Conservation (phyloP, 805 yeast genomes). For the Pichia cabralensis region DNA sequence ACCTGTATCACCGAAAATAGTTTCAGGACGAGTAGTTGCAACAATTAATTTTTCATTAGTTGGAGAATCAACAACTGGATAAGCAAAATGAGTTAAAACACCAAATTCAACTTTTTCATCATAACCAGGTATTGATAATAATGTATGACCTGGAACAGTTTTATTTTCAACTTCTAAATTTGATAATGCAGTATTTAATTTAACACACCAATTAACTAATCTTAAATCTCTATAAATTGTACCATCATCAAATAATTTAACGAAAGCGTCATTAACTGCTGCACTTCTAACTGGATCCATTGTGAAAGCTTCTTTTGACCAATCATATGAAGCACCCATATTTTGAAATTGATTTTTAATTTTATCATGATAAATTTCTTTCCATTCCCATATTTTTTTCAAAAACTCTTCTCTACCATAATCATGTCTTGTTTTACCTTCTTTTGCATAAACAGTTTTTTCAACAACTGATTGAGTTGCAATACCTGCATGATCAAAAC, state of each 20-base stretch:
- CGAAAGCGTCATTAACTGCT: conserved; percentile 87
- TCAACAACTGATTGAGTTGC: conserved; percentile 98
- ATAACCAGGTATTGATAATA: conserved; percentile 80
- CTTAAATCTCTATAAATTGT: conserved; percentile 89
- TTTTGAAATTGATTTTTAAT: conserved; percentile 77
- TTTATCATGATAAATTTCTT: conserved; percentile 79
- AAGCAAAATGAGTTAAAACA: conserved; percentile 91
- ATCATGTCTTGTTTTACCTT: conserved; percentile 87
- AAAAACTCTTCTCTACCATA: conserved; percentile 86
- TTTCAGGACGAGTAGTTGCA: conserved; percentile 99
- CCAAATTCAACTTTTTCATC: conserved; percentile 90
- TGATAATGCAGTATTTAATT: conserved; percentile 88
- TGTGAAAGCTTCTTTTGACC: conserved; percentile 93
- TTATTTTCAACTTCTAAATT: conserved; percentile 95
- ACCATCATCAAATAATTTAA: conserved; percentile 87
- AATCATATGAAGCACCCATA: conserved; percentile 95
- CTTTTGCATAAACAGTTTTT: conserved; percentile 84
- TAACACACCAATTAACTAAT: conserved; percentile 93
- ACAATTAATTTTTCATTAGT: conserved; percentile 84
- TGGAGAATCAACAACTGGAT: conserved; percentile 73
- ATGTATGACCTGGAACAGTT: conserved; percentile 73
- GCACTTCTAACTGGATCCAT: conserved; percentile 66
- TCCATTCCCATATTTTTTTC: conserved; percentile 96
- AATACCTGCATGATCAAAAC: conserved; percentile 98
- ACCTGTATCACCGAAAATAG: conserved; percentile 95